Conservation (phyloP, 495 filamentous ascomycete species). For the Talaromyces liani region DNA sequence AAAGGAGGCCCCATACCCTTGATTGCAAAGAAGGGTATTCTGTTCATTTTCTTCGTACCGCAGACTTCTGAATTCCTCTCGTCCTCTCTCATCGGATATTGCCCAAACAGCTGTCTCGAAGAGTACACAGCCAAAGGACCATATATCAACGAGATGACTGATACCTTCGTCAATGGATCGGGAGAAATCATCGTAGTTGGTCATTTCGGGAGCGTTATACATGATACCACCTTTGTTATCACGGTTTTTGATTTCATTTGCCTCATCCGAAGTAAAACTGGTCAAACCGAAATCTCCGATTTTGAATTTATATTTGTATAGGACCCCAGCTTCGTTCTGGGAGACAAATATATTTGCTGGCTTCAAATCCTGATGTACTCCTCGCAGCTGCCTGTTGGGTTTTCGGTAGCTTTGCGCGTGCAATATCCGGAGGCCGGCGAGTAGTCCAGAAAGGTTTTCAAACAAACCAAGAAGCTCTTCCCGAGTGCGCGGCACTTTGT, state of each 20-base stretch:
- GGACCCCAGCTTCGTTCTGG: not conserved
- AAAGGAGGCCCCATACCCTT: not conserved
- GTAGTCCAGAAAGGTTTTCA: not conserved
- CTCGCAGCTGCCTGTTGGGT: not conserved
- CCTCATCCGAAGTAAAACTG: not conserved
- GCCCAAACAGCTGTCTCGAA: not conserved
- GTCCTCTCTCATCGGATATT: not conserved
- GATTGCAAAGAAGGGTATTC: not conserved
- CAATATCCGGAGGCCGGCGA: not conserved
- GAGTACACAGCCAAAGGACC: not conserved
- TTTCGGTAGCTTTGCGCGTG: not conserved
- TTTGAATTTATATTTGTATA: not conserved
- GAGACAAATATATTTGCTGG: not conserved
- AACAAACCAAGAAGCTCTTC: not conserved
- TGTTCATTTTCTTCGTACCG: not conserved
- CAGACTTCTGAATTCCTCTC: not conserved
- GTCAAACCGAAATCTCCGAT: not conserved
- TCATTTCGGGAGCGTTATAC: not conserved
- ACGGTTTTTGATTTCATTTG: not conserved
- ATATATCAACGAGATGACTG: not conserved
- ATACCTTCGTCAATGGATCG: not conserved
- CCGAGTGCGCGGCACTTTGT: not conserved
- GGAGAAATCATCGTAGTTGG: not conserved
- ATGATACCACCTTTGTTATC: not conserved
- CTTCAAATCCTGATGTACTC: not conserved